A percentile compares a stretch with the other conserved stretches of the same genome.
These are phyloP conservation scores for Luffa acutangula DNA, from an alignment of 306 rosid genomes.

Conservation along the genomic window DNA sequence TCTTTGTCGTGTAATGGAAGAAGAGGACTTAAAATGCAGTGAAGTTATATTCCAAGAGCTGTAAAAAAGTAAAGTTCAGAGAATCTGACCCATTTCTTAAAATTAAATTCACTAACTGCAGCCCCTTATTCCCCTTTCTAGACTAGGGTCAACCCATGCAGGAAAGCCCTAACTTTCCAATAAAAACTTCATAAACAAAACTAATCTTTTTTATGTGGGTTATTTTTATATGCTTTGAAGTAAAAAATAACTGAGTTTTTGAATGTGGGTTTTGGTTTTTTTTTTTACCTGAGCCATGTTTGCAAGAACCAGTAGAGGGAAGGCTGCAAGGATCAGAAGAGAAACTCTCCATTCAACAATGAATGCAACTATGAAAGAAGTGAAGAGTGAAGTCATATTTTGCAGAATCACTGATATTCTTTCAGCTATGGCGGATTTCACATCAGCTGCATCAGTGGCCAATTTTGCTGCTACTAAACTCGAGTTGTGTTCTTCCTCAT, in stretches of 20 bases:
- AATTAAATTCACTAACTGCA: background rate
- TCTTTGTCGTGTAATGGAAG: conserved; percentile 56
- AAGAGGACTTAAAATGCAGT: conserved; percentile 13
- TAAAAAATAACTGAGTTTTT: background rate
- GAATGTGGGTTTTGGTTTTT: background rate
- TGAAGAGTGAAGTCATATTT: conserved; percentile 94
- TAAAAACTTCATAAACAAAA: background rate
- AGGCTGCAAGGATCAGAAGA: conserved; percentile 75
- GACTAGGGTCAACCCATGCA: conserved; percentile 10
- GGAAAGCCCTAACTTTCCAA: background rate
- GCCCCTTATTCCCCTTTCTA: background rate
- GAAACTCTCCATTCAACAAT: conserved; percentile 99
- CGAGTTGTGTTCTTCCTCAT: conserved; percentile 96
- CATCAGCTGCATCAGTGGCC: conserved; percentile 96
- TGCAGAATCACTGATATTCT: conserved; percentile 89
- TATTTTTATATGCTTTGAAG: background rate
- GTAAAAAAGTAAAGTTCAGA: conserved; percentile 11
- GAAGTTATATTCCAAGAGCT: conserved; percentile 41
- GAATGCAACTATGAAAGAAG: conserved; percentile 96
- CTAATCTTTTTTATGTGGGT: background rate
- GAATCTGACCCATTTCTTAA: conserved; percentile 2
- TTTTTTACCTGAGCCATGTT: conserved; percentile 87
- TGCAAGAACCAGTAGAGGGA: conserved; percentile 91
- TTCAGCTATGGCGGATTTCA: conserved; percentile 93
- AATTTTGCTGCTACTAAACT: conserved; percentile 77